A percentile compares a stretch with the other conserved stretches of the same genome.
phyloP scores from a whole-genome alignment of 352 stramenopile genomes.

The Globisporangium rhizosaccharum region DNA sequence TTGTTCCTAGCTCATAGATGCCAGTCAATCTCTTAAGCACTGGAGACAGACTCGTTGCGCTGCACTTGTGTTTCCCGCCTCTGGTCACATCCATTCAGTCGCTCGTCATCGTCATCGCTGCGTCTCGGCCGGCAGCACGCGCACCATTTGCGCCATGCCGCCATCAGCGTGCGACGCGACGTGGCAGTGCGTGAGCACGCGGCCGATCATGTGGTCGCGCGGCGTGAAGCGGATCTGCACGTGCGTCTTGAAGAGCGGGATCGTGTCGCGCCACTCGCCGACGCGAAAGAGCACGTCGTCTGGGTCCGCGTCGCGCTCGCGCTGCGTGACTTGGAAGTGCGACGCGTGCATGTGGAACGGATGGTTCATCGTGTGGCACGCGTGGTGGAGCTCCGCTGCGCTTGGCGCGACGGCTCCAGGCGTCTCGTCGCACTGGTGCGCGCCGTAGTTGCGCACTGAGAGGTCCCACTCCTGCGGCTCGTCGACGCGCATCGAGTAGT shows the following conservation, averaged over 20 bases:
- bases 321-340: conserved; percentile 61
- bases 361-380: conserved; percentile 70
- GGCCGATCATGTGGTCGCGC: conserved; percentile 55
- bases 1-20: too few species aligned
- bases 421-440: conserved; percentile 29
- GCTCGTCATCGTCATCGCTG: neutral
- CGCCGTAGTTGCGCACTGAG: conserved; percentile 48
- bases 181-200: conserved; percentile 70
- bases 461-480: conserved; percentile 69
- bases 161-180: conserved; percentile 63
- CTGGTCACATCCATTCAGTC: too few species aligned
- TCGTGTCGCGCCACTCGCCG: conserved; percentile 73
- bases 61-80: neutral
- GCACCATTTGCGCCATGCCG: conserved; percentile 74
- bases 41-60: too few species aligned
- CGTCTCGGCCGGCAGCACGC: conserved; percentile 21
- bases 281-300: conserved; percentile 50
- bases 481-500: conserved; percentile 66
- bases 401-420: conserved; percentile 1
- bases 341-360: conserved; percentile 78
- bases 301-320: conserved; percentile 36
- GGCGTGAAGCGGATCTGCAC: conserved; percentile 68
- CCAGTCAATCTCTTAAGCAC: too few species aligned
- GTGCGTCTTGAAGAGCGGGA: conserved; percentile 60
- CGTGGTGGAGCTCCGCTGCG: conserved; percentile 15